phyloP scores from a whole-genome alignment of 306 rosid species.

The Casuarina glauca region DNA sequence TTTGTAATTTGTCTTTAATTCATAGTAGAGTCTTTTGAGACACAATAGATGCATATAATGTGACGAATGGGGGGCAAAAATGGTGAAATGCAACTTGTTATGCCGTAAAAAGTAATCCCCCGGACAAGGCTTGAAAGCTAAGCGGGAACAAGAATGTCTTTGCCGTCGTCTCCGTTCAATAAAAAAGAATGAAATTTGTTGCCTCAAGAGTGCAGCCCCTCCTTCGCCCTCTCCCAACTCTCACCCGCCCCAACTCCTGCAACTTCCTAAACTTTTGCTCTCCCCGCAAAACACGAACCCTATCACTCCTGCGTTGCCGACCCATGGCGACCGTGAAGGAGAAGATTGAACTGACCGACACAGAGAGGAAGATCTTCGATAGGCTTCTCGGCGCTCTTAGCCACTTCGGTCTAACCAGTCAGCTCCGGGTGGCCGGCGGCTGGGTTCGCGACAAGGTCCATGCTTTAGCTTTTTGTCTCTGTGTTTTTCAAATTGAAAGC shows the following conservation, averaged over 20 bases:
- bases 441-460: conserved; percentile 94
- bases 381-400: conserved; percentile 68
- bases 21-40: no score
- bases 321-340: conserved; percentile 48
- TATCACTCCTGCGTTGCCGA: conserved; percentile 29
- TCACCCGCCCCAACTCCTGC: not conserved
- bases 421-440: conserved; percentile 98
- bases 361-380: conserved; percentile 66
- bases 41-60: no score
- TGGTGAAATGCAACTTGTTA: no score
- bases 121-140: no score
- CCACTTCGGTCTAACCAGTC: conserved; percentile 56
- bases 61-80: no score
- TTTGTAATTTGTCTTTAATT: no score
- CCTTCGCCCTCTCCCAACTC: not conserved
- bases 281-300: conserved; percentile 41
- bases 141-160: no score
- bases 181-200: not conserved
- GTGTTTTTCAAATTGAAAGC: not conserved
- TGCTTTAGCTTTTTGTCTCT: not conserved
- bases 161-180: not conserved
- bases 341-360: conserved; percentile 52
- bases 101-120: no score
- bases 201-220: not conserved
- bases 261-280: not conserved